phyloP scores from a whole-genome alignment of 192 early-diverging fungal genomes.

The Linnemannia zychae region DNA sequence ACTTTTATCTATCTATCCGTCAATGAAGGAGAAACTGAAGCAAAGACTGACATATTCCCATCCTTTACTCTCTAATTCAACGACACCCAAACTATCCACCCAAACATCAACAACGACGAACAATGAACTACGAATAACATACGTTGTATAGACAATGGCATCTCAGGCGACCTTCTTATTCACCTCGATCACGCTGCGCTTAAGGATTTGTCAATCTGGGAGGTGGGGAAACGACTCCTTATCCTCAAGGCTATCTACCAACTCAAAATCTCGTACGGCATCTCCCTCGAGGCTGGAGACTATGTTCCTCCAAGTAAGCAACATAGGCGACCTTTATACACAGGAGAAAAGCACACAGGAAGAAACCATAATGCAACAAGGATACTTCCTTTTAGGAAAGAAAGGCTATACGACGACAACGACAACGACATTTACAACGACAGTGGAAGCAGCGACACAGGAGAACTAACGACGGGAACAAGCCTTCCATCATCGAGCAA shows the following conservation, averaged over 20 bases:
- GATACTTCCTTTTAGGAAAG: not conserved
- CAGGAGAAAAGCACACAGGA: too few species aligned
- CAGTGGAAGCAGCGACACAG: not conserved
- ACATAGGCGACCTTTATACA: not conserved
- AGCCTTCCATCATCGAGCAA: too few species aligned
- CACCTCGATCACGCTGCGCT: conserved; percentile 93
- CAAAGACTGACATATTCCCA: not conserved
- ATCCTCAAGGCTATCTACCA: conserved; percentile 93
- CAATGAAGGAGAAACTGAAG: not conserved
- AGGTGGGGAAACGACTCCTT: conserved; percentile 89
- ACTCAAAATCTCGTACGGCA: conserved; percentile 80
- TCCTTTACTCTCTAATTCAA: not conserved
- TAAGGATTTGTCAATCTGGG: conserved; percentile 87
- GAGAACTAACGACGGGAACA: not conserved
- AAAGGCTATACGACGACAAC: not conserved
- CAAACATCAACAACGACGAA: not conserved
- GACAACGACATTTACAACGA: not conserved
- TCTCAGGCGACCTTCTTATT: conserved; percentile 90
- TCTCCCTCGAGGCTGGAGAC: conserved; percentile 87
- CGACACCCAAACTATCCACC: not conserved
- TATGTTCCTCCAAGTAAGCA: conserved; percentile 84
- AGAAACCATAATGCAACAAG: too few species aligned
- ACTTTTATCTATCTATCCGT: not conserved
- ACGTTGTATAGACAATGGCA: conserved; percentile 81
- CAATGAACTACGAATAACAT: not conserved